A percentile compares a stretch with the other conserved stretches of the same genome.
Conservation (phyloP, 176 grass and related monocot genomes). For the Phoenix dactylifera region DNA sequence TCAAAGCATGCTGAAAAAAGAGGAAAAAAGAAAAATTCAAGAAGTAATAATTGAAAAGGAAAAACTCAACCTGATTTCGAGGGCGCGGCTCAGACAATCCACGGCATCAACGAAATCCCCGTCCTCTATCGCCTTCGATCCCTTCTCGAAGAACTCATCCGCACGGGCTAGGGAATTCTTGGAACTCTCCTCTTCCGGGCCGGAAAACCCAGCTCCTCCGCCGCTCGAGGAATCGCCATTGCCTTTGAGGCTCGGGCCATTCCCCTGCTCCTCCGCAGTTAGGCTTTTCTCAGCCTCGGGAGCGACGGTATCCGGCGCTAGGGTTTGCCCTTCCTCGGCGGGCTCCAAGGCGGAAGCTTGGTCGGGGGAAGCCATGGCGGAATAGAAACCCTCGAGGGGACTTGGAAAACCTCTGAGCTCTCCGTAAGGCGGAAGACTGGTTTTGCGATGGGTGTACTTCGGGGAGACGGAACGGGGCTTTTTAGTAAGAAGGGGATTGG, state of each 20-base stretch:
- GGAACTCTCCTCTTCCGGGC: constrained; percentile 8
- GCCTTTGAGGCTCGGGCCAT: no score
- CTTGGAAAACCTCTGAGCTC: background rate
- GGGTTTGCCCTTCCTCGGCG: background rate
- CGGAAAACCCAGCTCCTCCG: background rate
- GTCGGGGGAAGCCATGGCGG: background rate
- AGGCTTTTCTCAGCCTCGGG: background rate
- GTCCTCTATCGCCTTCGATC: constrained; percentile 85
- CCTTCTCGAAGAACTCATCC: constrained; percentile 60
- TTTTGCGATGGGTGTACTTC: no score
- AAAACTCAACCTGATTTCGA: constrained; percentile 75
- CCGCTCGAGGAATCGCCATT: constrained; percentile 1
- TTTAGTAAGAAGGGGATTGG: no score
- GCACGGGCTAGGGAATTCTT: constrained; percentile 58
- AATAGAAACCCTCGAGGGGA: background rate
- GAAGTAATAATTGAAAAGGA: background rate
- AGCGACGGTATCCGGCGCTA: background rate
- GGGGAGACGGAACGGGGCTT: no score
- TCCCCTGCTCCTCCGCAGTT: background rate
- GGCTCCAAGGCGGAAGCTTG: background rate
- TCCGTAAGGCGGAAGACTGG: no score
- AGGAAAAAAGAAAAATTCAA: background rate
- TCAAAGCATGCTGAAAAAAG: no score
- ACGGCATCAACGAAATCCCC: constrained; percentile 67
- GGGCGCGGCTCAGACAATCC: constrained; percentile 78